Evolutionary conservation across 345 rosid genomes (phyloP), one percentile per base, ranked within the genome.

Genomic region (Syzygium jambos): DNA sequence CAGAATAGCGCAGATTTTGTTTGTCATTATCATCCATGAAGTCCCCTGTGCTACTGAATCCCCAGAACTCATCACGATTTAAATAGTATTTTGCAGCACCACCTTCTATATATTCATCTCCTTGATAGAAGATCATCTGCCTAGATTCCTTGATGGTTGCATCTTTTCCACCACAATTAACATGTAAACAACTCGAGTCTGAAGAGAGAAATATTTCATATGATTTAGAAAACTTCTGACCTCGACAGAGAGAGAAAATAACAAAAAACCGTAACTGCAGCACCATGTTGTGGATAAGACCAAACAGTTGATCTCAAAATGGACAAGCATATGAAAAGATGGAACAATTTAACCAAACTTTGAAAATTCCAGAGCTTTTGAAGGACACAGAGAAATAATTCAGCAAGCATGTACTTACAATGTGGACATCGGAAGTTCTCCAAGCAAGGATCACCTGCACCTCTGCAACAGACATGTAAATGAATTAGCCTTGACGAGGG

Each of bases 111-210:
- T 86, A 86, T 78, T 52, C 54, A 88, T 94, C 96, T 11, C 90
- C 94, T 23, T 88, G 88, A 34, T 92, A 93, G 15, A 73, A 15
- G 89, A 89, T 89, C 41, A 85, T 89, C 15, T 86, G 82, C 43
- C 27, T 85, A 51, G 59, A 43, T 29, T 56, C 80, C 46, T 34
- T 1, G 59, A 86, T 52, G 5, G 85, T 61, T 11, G 63, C 84
- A 46, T 90, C 94, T 73, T 86, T 82, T 14, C 96, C 95, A 8
- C 95, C 96, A 65, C 93, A 94, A 88, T 94, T 92, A 29, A 94
- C 89, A 52, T 89, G 86, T 87, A 93, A 68, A 34, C 91, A 88
- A 73, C 89, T 85, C 23, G 55, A 22, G 87, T 91, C 93, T 91
- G 73, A 77, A 51, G 46, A 88, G 23, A 52, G 85, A 52, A 68